Evolutionary conservation across 176 grass and related monocot species (phyloP).

Genomic region (Rhynchospora tenuis): DNA sequence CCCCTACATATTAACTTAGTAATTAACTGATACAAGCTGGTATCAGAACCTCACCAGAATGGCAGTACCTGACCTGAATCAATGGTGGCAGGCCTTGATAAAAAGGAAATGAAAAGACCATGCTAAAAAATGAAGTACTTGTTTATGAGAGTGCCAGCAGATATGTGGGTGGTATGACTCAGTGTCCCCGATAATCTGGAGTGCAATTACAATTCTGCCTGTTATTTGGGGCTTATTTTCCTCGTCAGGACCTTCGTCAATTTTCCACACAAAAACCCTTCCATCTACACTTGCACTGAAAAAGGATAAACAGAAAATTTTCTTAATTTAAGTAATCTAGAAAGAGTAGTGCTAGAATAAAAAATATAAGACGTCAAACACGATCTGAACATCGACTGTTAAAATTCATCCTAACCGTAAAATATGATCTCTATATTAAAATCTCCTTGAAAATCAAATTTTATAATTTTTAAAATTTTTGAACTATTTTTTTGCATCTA

Average conservation of each 20-base stretch:
- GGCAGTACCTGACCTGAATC: background rate
- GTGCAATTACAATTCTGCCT: constrained; percentile 67
- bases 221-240: constrained; percentile 90
- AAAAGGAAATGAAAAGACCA: constrained; percentile 18
- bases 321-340: background rate
- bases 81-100: background rate
- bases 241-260: constrained; percentile 76
- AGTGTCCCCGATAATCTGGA: constrained; percentile 68
- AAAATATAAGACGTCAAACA: too few species aligned
- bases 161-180: constrained; percentile 87
- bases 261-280: constrained; percentile 88
- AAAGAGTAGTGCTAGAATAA: too few species aligned
- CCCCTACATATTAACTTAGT: background rate
- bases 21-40: background rate
- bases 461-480: too few species aligned
- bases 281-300: constrained; percentile 92
- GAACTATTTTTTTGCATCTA: too few species aligned
- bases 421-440: too few species aligned
- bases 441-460: too few species aligned
- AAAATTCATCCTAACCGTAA: too few species aligned
- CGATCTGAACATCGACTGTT: too few species aligned
- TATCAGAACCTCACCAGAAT: background rate
- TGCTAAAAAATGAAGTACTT: constrained; percentile 46
- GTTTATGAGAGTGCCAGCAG: constrained; percentile 98
- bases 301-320: constrained; percentile 10